Base-by-base conservation (phyloP, 2,329 filamentous ascomycete species). In the Verruconis gallopava region DNA sequence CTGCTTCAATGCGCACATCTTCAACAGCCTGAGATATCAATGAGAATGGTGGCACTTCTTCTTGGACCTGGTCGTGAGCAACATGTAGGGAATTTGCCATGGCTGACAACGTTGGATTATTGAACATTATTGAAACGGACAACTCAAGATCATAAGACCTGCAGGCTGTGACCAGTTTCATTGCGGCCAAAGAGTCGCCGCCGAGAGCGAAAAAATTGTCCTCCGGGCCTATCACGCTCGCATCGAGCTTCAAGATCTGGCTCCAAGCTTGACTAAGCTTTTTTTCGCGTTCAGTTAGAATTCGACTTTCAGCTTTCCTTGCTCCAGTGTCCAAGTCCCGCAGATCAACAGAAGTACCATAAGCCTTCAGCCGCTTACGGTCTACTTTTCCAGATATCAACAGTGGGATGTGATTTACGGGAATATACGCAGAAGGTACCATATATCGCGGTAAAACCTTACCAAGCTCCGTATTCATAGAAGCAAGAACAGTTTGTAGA, bases 161-260 rank as follows among this genome's bases (percentile, higher is more conserved):
- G 2, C 71, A 66, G 41, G 70, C 68, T 9, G 70, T 64, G 1
- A 77, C 74, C 1, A 79, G 58, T 51, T 71, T 74, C 72, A 79
- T 79, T 2, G 73, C 73, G 1, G 66, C 57, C 19, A 77, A 71
- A 0, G 73, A 77, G 55, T 77, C 73, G 15, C 74, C 74, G 1
- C 74, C 73, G 0, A 76, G 63, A 3, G 66, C 64, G 63, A 78
- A 77, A 57, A 78, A 77, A 56, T 69, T 73, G 49, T 76, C 68
- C 9, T 74, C 66, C 1, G 68, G 55, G 1, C 68, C 63, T 14
- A 77, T 71, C 1, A 66, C 58, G 2, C 68, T 61, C 42, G 69
- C 59, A 1, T 56, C 22, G 2, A 40, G 14, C 12, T 28, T 44
- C 28, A 50, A 37, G 4, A 40, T 15, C 11, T 40, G 5, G 12